A percentile compares a stretch with the other conserved stretches of the same genome.
Evolutionary conservation across 805 yeast species (phyloP).

Genomic region (Hanseniaspora lachancei): DNA sequence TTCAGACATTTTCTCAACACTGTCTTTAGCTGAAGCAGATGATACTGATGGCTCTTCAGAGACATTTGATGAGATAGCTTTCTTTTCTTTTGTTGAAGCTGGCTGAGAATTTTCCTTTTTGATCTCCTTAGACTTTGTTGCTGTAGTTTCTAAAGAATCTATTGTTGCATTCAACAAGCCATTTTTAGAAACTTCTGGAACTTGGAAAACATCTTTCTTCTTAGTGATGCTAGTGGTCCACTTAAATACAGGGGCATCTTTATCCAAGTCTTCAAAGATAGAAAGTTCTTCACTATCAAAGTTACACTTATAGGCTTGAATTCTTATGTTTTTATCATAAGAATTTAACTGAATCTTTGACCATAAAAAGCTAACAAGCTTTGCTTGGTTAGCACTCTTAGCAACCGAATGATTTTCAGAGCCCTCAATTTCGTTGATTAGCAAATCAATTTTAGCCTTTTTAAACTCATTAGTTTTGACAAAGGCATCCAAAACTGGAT

Average conservation of each 20-base stretch:
- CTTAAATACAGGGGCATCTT: neutral
- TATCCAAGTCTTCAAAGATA: neutral
- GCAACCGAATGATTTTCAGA: neutral
- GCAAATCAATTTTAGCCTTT: neutral
- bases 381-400: neutral
- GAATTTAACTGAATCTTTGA: neutral
- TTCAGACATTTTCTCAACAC: neutral
- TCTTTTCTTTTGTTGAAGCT: conserved; percentile 12
- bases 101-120: conserved; percentile 21
- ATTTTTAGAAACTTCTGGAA: neutral
- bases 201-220: neutral
- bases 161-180: neutral
- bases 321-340: neutral
- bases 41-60: neutral
- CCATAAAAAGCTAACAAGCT: neutral
- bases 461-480: neutral
- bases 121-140: conserved; percentile 8
- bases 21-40: neutral
- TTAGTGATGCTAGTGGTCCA: neutral
- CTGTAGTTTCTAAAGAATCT: neutral
- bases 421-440: neutral
- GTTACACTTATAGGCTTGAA: neutral
- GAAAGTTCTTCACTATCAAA: neutral
- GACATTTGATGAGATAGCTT: conserved; percentile 14
- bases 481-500: neutral